phyloP scores from a whole-genome alignment of 805 yeast genomes.

The Clavispora santaluciae region DNA sequence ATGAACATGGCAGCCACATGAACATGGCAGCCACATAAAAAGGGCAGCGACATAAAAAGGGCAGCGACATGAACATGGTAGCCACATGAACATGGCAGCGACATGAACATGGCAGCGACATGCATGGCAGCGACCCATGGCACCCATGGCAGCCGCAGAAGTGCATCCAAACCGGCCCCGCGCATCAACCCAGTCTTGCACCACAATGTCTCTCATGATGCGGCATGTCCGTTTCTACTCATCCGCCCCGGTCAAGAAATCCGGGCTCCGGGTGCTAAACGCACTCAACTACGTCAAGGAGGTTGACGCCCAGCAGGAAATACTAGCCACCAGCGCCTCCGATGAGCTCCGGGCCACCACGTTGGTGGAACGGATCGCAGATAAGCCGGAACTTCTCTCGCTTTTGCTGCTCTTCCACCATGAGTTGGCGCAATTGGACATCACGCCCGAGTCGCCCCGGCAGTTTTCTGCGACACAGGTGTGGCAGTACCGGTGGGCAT shows the following conservation, averaged over 20 bases:
- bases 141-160: no score
- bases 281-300: conserved; percentile 24
- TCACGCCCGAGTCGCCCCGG: conserved; percentile 14
- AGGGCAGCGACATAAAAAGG: no score
- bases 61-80: no score
- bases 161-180: no score
- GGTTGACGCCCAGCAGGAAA: conserved; percentile 23
- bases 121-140: no score
- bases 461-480: conserved; percentile 4
- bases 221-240: conserved; percentile 3
- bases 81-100: no score
- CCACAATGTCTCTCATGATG: not conserved
- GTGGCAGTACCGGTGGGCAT: conserved; percentile 18
- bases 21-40: no score
- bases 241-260: conserved; percentile 8
- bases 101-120: no score
- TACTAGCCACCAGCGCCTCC: conserved; percentile 17
- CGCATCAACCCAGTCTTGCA: no score
- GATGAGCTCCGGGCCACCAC: conserved; percentile 18
- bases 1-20: no score
- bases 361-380: conserved; percentile 20
- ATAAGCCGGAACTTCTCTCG: conserved; percentile 26
- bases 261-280: conserved; percentile 9
- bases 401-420: conserved; percentile 28
- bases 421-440: conserved; percentile 27